Conservation (phyloP, 331 rosid species). For the Cydonia oblonga region DNA sequence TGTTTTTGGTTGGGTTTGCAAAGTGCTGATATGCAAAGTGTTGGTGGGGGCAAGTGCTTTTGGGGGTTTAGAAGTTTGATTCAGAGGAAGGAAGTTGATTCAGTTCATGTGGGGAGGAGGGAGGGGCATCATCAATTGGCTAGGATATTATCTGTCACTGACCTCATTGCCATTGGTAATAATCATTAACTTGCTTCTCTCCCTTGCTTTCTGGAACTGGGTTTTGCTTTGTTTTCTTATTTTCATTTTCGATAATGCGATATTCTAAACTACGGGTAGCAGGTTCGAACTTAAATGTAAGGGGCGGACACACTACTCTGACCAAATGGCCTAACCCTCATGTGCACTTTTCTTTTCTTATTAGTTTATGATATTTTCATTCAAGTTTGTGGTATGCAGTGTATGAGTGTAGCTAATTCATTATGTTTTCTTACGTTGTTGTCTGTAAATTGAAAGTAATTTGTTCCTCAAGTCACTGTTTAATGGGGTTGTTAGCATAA, state of each 20-base stretch:
- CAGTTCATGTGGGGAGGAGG: constrained; percentile 26
- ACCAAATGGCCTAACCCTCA: too few relatives aligned
- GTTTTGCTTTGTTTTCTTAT: neutral
- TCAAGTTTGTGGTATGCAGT: neutral
- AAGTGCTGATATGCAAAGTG: neutral
- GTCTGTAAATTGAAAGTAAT: neutral
- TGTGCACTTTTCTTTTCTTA: neutral
- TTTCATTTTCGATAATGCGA: neutral
- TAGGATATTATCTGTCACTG: constrained; percentile 46
- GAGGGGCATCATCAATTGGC: constrained; percentile 39
- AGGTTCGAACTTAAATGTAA: too few relatives aligned
- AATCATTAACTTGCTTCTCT: neutral
- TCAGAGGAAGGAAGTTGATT: constrained; percentile 75
- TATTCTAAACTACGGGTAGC: too few relatives aligned
- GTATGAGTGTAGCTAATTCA: neutral
- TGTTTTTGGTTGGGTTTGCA: too few relatives aligned
- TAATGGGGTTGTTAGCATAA: neutral
- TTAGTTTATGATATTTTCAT: neutral
- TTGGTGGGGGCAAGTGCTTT: constrained; percentile 3
- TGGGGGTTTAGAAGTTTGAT: constrained; percentile 44
- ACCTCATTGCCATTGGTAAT: constrained; percentile 72
- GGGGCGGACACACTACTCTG: too few relatives aligned
- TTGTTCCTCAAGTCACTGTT: neutral
- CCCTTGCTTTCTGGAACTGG: neutral
- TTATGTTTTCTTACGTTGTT: neutral